Evolutionary conservation across 108 stramenopile genomes (phyloP), one percentile per base, ranked within the genome.

Genomic region (Nitzschia sp.): DNA sequence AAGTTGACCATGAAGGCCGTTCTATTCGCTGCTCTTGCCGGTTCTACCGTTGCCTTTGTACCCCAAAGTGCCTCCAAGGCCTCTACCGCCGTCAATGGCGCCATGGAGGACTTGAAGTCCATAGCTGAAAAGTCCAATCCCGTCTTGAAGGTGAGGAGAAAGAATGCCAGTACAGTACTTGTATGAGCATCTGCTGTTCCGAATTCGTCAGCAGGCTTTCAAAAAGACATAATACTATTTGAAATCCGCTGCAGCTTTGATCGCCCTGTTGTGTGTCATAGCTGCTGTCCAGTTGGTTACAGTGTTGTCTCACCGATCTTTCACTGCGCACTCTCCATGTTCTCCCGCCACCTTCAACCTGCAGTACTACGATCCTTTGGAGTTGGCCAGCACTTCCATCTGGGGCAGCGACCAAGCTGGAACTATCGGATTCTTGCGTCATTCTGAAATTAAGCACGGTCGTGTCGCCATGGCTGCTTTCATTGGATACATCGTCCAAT

Each of bases 391-490:
- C 50, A 82, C 86, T 36, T 82, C 80, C 68, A 84, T 91, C 73
- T 91, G 78, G 75, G 90, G 85, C 48, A 57, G 85, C 48, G 62
- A 71, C 70, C 80, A 88, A 53, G 85, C 84, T 38, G 80, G 63
- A 30, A 78, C 84, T 61, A 91, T 91, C 69, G 77, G 67, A 21
- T 91, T 83, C 75, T 66, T 91, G 23, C 75, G 89, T 58, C 86
- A 91, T 21, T 78, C 89, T 32, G 89, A 91, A 53, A 88, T 91
- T 68, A 91, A 91, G 83, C 89, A 91, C 73, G 89, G 89, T 58
- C 86, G 89, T 53, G 70, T 85, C 60, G 85, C 85, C 60, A 73
- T 81, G 80, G 68, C 53, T 56, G 71, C 84, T 29, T 85, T 85
- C 47, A 77, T 90, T 33, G 89, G 89, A 59, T 82, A 83, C 66